Evolutionary conservation across 176 grass and related monocot species (phyloP).

Genomic region (Cymbopogon citratus): DNA sequence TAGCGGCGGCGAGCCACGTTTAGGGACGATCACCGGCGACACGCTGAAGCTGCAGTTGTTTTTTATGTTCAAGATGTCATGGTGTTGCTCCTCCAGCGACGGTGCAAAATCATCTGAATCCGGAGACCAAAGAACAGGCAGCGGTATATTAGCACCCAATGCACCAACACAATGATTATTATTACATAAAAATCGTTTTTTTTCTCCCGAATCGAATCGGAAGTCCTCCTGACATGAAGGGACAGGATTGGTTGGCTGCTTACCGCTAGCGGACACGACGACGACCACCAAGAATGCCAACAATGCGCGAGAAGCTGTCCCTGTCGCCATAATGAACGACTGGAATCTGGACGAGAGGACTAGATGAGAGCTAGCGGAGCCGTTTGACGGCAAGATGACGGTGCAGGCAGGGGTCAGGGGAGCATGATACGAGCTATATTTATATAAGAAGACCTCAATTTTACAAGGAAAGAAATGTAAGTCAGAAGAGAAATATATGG

Average conservation of each 20-base stretch:
- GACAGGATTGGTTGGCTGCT: no score
- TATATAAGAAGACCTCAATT: no score
- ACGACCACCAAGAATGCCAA: neutral
- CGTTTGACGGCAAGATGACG: no score
- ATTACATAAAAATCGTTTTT: no score
- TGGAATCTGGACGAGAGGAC: neutral
- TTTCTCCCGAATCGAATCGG: no score
- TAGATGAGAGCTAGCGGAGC: no score
- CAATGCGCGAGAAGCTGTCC: neutral
- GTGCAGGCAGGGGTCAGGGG: no score
- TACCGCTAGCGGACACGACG: neutral
- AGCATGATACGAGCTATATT: no score
- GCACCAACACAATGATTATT: neutral
- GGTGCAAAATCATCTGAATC: neutral
- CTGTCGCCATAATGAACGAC: neutral
- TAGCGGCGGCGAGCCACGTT: neutral
- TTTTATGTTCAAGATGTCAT: neutral
- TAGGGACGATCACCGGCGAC: neutral
- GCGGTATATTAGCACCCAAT: neutral
- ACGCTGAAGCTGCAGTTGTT: neutral
- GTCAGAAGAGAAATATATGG: no score
- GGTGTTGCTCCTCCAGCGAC: neutral
- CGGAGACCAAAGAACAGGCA: neutral
- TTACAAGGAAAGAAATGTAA: no score
- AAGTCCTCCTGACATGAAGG: no score